Percentiles rank a stretch among this genome's conserved stretches.
Evolutionary conservation across 192 early-diverging fungal genomes (phyloP).

Genomic region (Coemansia sp.): DNA sequence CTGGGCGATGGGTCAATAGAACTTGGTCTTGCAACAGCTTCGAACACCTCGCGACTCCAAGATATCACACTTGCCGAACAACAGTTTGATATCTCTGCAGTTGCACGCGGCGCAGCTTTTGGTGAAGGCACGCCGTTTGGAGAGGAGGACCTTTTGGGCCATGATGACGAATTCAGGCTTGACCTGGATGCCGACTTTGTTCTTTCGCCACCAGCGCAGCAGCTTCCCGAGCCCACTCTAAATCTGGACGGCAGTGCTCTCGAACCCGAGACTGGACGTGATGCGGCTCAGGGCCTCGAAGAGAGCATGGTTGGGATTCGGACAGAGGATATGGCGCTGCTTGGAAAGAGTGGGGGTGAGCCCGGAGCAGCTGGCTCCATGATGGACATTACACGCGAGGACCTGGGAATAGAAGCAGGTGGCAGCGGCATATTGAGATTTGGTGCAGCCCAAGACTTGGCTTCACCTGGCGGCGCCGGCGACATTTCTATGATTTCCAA

Average conservation of each 20-base stretch:
- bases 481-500: slow-evolving; percentile 27
- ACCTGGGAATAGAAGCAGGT: slow-evolving; percentile 15
- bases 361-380: slow-evolving; percentile 7
- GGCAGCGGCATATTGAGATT: slow-evolving; percentile 28
- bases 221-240: slow-evolving; percentile 17
- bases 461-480: slow-evolving; percentile 15
- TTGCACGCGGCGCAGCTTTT: slow-evolving; percentile 33
- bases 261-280: slow-evolving; percentile 63
- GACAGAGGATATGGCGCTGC: slow-evolving; percentile 37
- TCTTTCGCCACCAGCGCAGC: slow-evolving; percentile 37
- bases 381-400: slow-evolving; percentile 38
- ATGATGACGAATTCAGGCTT: slow-evolving; percentile 57
- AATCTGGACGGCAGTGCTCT: slow-evolving; percentile 35
- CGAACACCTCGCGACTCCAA: slow-evolving; percentile 61
- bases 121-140: slow-evolving; percentile 37
- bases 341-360: slow-evolving; percentile 22
- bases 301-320: slow-evolving; percentile 40
- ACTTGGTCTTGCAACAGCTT: slow-evolving; percentile 30
- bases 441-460: slow-evolving; percentile 27
- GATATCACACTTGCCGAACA: slow-evolving; percentile 71
- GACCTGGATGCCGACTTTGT: slow-evolving; percentile 54
- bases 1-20: slow-evolving; percentile 7
- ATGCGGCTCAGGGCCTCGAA: slow-evolving; percentile 47
- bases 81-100: slow-evolving; percentile 53
- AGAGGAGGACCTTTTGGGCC: slow-evolving; percentile 55